Percentiles rank a stretch among this genome's conserved stretches.
Evolutionary conservation across 2,329 filamentous ascomycete species (phyloP).

Genomic region (Aspergillus sp.): DNA sequence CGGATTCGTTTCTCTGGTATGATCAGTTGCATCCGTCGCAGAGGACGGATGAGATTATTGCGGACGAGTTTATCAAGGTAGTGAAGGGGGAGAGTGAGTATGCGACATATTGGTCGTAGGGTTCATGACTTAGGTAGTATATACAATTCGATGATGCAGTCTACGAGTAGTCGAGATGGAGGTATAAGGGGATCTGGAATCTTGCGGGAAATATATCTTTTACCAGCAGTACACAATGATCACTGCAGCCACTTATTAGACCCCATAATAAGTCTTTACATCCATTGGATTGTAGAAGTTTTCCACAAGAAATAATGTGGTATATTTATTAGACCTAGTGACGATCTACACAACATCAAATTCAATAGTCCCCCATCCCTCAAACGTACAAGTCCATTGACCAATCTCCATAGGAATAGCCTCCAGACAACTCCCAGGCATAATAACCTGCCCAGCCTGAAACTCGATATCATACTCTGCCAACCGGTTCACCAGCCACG

Average conservation of each 20-base stretch:
- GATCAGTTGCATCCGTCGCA: conserved; percentile 73
- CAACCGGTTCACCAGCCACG: conserved; percentile 20
- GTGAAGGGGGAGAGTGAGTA: conserved; percentile 48
- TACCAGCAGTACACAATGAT: no score
- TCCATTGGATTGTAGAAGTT: no score
- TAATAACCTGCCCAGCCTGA: conserved; percentile 17
- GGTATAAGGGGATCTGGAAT: no score
- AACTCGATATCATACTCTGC: conserved; percentile 20
- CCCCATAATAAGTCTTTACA: no score
- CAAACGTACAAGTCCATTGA: conserved; percentile 19
- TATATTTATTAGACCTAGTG: no score
- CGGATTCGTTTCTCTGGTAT: conserved; percentile 70
- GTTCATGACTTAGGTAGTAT: background rate
- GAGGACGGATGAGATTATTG: conserved; percentile 61
- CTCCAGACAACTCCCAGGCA: conserved; percentile 21
- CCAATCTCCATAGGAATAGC: conserved; percentile 18
- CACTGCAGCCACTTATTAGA: no score
- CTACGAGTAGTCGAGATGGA: no score
- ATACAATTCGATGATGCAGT: background rate
- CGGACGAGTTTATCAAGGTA: conserved; percentile 58
- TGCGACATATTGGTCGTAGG: conserved; percentile 29
- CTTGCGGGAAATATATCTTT: no score
- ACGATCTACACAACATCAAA: conserved; percentile 14
- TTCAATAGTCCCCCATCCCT: conserved; percentile 21
- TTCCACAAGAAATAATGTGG: no score